Base-by-base conservation (phyloP, 495 filamentous ascomycete species). In the Penicillium salamii region DNA sequence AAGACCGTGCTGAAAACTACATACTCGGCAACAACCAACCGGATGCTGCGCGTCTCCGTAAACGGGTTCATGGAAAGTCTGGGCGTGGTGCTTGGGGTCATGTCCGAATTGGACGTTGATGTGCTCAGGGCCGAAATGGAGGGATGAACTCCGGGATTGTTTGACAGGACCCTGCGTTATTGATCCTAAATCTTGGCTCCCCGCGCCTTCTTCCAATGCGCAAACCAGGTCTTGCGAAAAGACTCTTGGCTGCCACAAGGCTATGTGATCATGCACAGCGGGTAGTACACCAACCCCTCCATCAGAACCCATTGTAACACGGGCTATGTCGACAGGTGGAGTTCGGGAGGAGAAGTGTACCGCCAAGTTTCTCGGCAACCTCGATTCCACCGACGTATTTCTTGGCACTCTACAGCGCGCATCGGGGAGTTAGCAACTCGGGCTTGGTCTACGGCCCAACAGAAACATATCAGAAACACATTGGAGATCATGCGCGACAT, bases 31-130 rank as follows among this genome's bases (percentile, higher is more conserved):
- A 91, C 90, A 0, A 97, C 93, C 13, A 93, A 95, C 54, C 84
- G 93, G 48, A 97, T 97, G 95, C 78, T 98, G 53, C 84, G 93
- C 13, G 93, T 98, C 8, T 90, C 93, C 12, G 92, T 96, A 54
- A 98, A 98, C 70, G 90, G 92, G n/a, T 96, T 96, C 61, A 90
- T 97, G 77, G 93, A 97, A 53, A 95, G 88, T 54, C 57, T 97
- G 21, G 81, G 84, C 8, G 81, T 95, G 29, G 83, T 97, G 0
- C 63, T 97, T 36, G 86, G 86, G 26, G 85, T 93, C 0, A 95
- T 95, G 85, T 80, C 86, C 58, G 88, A 96, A 66, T 64, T 97
- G 50, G 93, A 97, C 71, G 79, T 87, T 14, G 93, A 97, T 74
- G 86, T 91, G 7, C 60, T 96, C 24, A 54, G 65, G 29, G 58